Evolutionary conservation across 768 basidiomycete genomes (phyloP), one percentile per base, ranked within the genome.

Genomic region (Pleurotus djamor): DNA sequence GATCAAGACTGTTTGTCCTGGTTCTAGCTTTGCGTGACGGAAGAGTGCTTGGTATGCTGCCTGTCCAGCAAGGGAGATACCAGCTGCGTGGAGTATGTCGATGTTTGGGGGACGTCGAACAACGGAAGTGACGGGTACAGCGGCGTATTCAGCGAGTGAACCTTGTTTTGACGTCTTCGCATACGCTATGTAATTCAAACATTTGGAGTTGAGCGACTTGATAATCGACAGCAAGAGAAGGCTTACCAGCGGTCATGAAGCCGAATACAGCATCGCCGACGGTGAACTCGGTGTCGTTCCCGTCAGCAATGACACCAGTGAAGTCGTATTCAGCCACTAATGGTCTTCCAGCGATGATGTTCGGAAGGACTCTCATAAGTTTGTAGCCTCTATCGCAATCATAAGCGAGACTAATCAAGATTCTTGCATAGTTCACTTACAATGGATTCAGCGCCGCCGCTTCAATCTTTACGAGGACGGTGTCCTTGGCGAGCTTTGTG

Each of bases 211-310:
- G 21, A 28, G 41, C 48, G 48, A 33, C 14, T 2, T 28, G 21
- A 33, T 3, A 28, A 5, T 21, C 35, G 37, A 4, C 12, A 41
- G 14, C 16, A 5, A 47, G 14, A 45, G 36, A 16, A 21, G 35
- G 36, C 52, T 34, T 41, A 60, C 62, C 59, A 37, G 60, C 63
- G 1, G 76, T 66, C 12, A 78, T 71, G 13, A 71, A 69, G 0
- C 84, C 87, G 63, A 80, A 80, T 4, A 88, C 78, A 34, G 76
- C 72, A 59, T 87, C 82, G 0, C 86, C 86, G 2, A 69, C 65
- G 8, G 71, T 67, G 65, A 83, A 80, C 10, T 70, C 72, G 0
- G 79, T 72, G 14, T 70, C 74, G 56, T 80, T 79, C 0, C 74
- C 64, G 58, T 79, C 75, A n/a, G 75, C 80, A 13, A 88, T 67